phyloP scores from a whole-genome alignment of 2,329 filamentous ascomycete species.

The Diaporthe longicolla region DNA sequence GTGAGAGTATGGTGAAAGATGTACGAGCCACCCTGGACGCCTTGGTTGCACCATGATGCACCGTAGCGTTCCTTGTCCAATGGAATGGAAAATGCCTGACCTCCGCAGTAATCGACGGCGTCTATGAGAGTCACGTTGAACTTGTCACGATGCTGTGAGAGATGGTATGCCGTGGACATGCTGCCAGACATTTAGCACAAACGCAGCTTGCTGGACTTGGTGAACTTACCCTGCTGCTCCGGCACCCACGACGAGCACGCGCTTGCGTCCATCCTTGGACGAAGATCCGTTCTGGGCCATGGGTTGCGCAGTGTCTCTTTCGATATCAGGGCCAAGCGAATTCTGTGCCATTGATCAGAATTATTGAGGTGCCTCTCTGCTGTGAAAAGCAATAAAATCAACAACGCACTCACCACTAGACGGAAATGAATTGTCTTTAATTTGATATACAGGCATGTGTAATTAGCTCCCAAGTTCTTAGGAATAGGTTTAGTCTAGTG shows the following conservation, averaged over 20 bases:
- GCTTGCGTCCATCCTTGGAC: conserved; percentile 45
- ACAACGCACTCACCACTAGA: neutral
- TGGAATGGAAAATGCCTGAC: conserved; percentile 74
- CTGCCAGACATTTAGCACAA: conserved; percentile 42
- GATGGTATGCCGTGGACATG: conserved; percentile 71
- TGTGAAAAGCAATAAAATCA: neutral
- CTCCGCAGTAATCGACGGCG: conserved; percentile 71
- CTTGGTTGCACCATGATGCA: conserved; percentile 74
- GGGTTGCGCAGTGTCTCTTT: conserved; percentile 5
- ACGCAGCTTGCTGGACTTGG: neutral
- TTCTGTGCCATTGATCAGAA: conserved; percentile 10
- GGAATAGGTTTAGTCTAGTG: conserved; percentile 1
- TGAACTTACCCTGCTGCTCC: conserved; percentile 55
- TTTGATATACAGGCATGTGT: conserved; percentile 10
- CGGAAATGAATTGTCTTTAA: neutral
- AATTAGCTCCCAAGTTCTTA: neutral
- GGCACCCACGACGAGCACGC: conserved; percentile 58
- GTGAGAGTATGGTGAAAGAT: conserved; percentile 79
- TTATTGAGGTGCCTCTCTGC: neutral
- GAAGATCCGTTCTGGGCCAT: conserved; percentile 26
- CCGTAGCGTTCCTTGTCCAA: conserved; percentile 70
- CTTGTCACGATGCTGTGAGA: conserved; percentile 70
- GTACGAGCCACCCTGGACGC: conserved; percentile 73
- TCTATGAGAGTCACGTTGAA: conserved; percentile 73
- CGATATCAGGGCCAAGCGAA: conserved; percentile 14